Evolutionary conservation across 192 early-diverging fungal species (phyloP).

Genomic region (Coemansia sp.): DNA sequence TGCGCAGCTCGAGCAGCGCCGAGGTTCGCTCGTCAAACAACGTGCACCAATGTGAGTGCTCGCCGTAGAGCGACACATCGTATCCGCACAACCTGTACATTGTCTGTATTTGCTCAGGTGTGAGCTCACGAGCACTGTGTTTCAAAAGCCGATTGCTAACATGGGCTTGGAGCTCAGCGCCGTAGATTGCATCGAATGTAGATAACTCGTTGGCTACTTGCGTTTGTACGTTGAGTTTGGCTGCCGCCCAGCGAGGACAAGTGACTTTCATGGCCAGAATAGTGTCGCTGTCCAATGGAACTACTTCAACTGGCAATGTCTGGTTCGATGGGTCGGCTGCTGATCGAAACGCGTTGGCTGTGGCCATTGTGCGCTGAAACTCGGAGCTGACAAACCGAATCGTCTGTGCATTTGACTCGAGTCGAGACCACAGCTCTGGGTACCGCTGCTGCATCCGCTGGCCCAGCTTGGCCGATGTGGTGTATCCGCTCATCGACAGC

Average conservation of each 20-base stretch:
- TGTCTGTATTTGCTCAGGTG: conserved; percentile 11
- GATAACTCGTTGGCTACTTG: background rate
- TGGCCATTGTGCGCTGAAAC: conserved; percentile 25
- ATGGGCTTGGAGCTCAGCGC: background rate
- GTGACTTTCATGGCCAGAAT: conserved; percentile 28
- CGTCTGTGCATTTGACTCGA: background rate
- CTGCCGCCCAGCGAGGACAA: conserved; percentile 32
- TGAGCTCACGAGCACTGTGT: background rate
- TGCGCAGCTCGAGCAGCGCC: conserved; percentile 35
- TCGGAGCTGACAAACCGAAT: conserved; percentile 39
- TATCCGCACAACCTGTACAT: conserved; percentile 41
- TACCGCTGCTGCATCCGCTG: conserved; percentile 15
- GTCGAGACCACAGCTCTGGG: conserved; percentile 1
- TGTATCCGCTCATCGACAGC: conserved; percentile 16
- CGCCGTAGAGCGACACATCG: conserved; percentile 27
- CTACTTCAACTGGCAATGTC: conserved; percentile 16
- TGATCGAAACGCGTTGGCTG: conserved; percentile 25
- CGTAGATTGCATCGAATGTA: conserved; percentile 28
- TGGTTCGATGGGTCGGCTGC: conserved; percentile 17
- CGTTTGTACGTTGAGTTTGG: background rate
- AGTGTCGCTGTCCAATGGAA: conserved; percentile 29
- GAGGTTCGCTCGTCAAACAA: conserved; percentile 24
- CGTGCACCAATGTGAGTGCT: conserved; percentile 31
- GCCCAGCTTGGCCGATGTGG: conserved; percentile 18
- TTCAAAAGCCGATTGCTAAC: conserved; percentile 1